Percentiles rank a stretch among this genome's conserved stretches.
phyloP scores from a whole-genome alignment of 1,139 yeast species.

The Sugiyamaella xylanicola region DNA sequence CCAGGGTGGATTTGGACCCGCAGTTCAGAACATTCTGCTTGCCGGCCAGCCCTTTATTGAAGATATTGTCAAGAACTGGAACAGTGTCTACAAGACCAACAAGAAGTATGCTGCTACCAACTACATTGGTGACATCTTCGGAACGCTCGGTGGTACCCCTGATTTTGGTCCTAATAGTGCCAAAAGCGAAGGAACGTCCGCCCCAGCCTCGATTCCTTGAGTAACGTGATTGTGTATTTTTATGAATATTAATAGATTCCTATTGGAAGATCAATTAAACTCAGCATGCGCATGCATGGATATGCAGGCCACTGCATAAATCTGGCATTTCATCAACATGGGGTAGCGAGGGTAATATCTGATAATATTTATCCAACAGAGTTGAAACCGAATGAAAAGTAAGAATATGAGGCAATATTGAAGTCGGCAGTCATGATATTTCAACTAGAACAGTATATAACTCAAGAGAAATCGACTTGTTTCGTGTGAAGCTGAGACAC shows the following conservation, averaged over 20 bases:
- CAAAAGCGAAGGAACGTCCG: neutral
- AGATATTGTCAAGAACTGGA: slow-evolving; percentile 60
- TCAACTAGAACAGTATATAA: neutral
- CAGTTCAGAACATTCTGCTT: slow-evolving; percentile 54
- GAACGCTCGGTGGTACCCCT: slow-evolving; percentile 50
- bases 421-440: no score
- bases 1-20: slow-evolving; percentile 57
- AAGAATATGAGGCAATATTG: no score
- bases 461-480: neutral
- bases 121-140: slow-evolving; percentile 63
- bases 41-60: slow-evolving; percentile 60
- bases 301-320: neutral
- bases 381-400: no score
- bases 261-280: neutral
- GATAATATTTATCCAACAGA: no score
- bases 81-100: slow-evolving; percentile 46
- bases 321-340: no score
- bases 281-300: neutral
- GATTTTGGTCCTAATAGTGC: slow-evolving; percentile 33
- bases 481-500: no score
- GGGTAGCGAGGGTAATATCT: no score
- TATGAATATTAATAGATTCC: slow-evolving; percentile 6
- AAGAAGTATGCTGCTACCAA: slow-evolving; percentile 50
- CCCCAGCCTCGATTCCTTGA: slow-evolving; percentile 18
- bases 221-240: neutral